Percentiles rank a stretch among this genome's conserved stretches.
Conservation (phyloP, 1,284 basidiomycete species). For the Sanghuangporus weigelae region DNA sequence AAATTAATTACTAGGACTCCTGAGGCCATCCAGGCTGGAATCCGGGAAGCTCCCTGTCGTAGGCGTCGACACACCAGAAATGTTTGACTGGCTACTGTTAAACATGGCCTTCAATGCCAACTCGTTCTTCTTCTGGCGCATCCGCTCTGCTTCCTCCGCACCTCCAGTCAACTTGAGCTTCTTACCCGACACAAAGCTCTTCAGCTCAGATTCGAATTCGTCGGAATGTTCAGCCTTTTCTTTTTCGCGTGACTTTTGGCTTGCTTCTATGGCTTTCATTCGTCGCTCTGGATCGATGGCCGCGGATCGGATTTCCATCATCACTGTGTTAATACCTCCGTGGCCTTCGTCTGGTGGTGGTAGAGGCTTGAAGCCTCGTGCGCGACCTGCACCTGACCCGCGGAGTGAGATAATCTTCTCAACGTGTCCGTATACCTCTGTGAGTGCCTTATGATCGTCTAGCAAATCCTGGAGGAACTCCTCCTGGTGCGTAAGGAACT, state of each 20-base stretch:
- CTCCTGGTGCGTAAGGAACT: conserved; percentile 88
- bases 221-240: conserved; percentile 66
- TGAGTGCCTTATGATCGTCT: conserved; percentile 87
- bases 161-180: conserved; percentile 93
- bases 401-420: conserved; percentile 84
- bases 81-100: conserved; percentile 25
- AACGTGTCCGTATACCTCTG: conserved; percentile 82
- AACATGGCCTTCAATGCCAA: conserved; percentile 87
- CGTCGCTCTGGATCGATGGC: conserved; percentile 77
- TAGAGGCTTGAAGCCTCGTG: conserved; percentile 48
- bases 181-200: conserved; percentile 77
- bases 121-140: conserved; percentile 80
- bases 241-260: conserved; percentile 71
- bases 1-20: conserved; percentile 5
- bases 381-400: conserved; percentile 37
- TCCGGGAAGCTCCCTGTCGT: conserved; percentile 10
- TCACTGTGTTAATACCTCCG: conserved; percentile 61
- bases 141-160: conserved; percentile 84
- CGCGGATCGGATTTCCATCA: conserved; percentile 84
- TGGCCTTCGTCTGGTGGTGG: conserved; percentile 55
- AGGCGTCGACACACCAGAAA: conserved; percentile 5
- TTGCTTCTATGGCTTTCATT: conserved; percentile 87
- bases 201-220: conserved; percentile 79
- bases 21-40: neutral
- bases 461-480: conserved; percentile 85